Base-by-base conservation (phyloP, 805 yeast genomes). In the Candida endomychidarum region DNA sequence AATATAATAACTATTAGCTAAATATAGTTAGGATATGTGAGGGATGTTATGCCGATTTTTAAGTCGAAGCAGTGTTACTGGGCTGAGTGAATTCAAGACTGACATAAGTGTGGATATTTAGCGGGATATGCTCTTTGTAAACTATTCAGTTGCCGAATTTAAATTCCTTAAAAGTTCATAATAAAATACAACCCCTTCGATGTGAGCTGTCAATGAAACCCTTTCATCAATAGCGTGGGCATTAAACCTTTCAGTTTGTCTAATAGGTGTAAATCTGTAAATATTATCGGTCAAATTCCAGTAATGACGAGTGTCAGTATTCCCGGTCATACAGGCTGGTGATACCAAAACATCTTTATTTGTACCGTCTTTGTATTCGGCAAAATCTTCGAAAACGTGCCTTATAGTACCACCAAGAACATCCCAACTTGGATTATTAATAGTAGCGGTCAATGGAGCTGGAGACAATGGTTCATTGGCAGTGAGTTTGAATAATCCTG, bases 141-240 rank as follows among this genome's bases (percentile, higher is more conserved):
- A 26, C 17, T 12, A 26, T 73, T 70, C 23, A n/a, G n/a, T n/a
- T n/a, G n/a, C n/a, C n/a, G n/a, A n/a, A n/a, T n/a, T n/a, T n/a
- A 72, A 63, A 38, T 67, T 67, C 46, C 62, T 71, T 42, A 76
- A 59, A 48, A 75, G 77, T 46, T 77, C 74, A 51, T 77, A 77
- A 49, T 72, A 65, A 56, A 78, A 80, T 0, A 81, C 80, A 31
- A 79, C 63, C 8, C 74, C 63, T 43, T 79, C 78, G 47, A 85
- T 58, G 58, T 84, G 91, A n/a, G 74, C 65, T 39, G 73, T 75
- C 42, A 80, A 56, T 11, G 67, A 61, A 33, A 78, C 56, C 47
- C 65, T 72, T 57, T 86, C 93, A 54, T 84, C 75, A 14, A 82
- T 81, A 22, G 84, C 78, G 60, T 84, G 91, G 30, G 71, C 63